Base-by-base conservation (phyloP, 2,329 filamentous ascomycete species). In the Stachybotrys chartarum region DNA sequence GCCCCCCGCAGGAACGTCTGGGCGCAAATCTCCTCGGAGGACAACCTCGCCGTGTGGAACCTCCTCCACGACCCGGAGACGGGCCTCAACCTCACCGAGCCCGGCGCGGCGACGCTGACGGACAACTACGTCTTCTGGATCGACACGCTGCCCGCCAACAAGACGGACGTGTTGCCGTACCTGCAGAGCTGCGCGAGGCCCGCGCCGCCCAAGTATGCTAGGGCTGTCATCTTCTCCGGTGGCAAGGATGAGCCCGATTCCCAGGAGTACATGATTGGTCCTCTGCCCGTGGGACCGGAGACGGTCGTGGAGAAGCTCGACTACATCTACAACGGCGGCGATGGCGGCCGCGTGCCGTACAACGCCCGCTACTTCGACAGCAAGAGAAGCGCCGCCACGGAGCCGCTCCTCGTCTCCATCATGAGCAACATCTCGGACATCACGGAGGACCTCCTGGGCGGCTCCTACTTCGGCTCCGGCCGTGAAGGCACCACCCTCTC, bases 241-340 rank as follows among this genome's bases (percentile, higher is more conserved):
- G 74, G 72, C 0, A 74, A 72, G 50, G 58, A 61, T 5, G 68
- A 72, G 12, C 75, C 76, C 1, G 69, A 74, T 31, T 74, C 72
- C 6, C 72, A 77, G 55, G 76, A 80, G 58, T 78, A 75, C 59
- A 75, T 77, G 68, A 70, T 80, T 31, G 77, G 78, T 0, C 77
- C 78, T 2, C 68, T 80, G 4, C 78, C 78, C 2, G 67, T 78
- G 4, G 65, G 63, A 7, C 53, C 60, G 18, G 58, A 68, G 17
- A 76, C 75, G 6, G 70, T 59, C 16, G 63, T 75, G 30, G 59
- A 70, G 53, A 69, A 70, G 49, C 64, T 77, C 11, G 70, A 73
- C 52, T 77, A 75, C 60, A 64, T 70, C 17, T 75, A 72, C 65
- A 77, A 75, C 61, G 74, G 75, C 6, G 72, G 72, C 3, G 68